Evolutionary conservation across 2,329 filamentous ascomycete genomes (phyloP).

Genomic region (Emydomyces testavorans): DNA sequence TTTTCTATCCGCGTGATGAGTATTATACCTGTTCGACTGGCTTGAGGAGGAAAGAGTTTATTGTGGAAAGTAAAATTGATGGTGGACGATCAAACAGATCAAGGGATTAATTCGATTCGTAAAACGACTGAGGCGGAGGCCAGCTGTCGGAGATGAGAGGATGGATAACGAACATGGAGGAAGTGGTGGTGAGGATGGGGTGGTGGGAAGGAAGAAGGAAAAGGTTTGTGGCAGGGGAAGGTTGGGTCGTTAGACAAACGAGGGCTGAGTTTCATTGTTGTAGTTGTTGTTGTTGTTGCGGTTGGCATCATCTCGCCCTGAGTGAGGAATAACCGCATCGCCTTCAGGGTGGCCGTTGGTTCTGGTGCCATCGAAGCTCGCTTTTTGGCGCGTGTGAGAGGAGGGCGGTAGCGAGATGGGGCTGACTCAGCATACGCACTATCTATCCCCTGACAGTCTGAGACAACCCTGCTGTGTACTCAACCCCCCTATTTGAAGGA

Average conservation of each 20-base stretch:
- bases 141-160: neutral
- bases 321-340: neutral
- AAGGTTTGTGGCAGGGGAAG: conserved; percentile 8
- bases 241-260: conserved; percentile 8
- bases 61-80: conserved; percentile 6
- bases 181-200: conserved; percentile 19
- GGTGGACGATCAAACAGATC: neutral
- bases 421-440: no score
- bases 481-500: no score
- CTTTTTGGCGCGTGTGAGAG: no score
- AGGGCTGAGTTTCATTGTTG: conserved; percentile 14
- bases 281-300: neutral
- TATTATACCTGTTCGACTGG: no score
- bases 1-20: no score
- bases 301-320: neutral
- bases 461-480: no score
- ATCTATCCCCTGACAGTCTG: no score
- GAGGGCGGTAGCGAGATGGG: no score
- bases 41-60: neutral
- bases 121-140: neutral
- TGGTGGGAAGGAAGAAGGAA: conserved; percentile 1
- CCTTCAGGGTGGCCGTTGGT: neutral
- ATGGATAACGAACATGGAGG: conserved; percentile 1
- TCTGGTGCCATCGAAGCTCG: neutral
- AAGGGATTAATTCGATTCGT: conserved; percentile 9